phyloP scores from a whole-genome alignment of 169 alveolate species.

The Ichthyophthirius multifiliis region DNA sequence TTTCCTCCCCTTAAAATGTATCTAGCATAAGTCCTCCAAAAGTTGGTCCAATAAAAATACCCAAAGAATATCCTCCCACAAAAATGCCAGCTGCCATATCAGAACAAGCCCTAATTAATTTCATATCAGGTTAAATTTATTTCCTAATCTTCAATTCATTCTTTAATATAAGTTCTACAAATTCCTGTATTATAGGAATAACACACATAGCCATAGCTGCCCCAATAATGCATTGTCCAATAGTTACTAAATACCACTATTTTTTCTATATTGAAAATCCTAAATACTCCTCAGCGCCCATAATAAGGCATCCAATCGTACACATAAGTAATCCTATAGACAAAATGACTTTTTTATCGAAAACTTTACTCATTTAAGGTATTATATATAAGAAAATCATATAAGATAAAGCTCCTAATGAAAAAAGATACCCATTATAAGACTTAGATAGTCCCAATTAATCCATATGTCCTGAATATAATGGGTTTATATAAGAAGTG shows the following conservation, averaged over 20 bases:
- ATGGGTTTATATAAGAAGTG: slow-evolving; percentile 26
- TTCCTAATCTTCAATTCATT: neutral
- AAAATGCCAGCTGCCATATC: slow-evolving; percentile 31
- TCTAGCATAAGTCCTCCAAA: slow-evolving; percentile 22
- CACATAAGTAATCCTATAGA: slow-evolving; percentile 15
- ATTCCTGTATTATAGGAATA: slow-evolving; percentile 31
- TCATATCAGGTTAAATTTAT: neutral
- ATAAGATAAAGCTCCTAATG: slow-evolving; percentile 14
- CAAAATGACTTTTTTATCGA: slow-evolving; percentile 25
- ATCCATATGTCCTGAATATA: slow-evolving; percentile 20
- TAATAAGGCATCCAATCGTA: neutral
- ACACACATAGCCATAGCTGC: slow-evolving; percentile 23
- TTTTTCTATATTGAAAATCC: neutral
- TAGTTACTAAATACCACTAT: slow-evolving; percentile 27
- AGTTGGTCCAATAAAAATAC: slow-evolving; percentile 32
- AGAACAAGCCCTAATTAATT: slow-evolving; percentile 2
- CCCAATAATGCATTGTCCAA: slow-evolving; percentile 29
- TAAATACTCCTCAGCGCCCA: neutral
- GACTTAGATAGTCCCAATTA: slow-evolving; percentile 1
- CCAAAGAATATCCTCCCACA: slow-evolving; percentile 25
- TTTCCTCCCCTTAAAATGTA: neutral
- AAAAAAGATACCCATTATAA: slow-evolving; percentile 13
- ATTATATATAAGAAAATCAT: slow-evolving; percentile 20
- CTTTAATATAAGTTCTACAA: neutral
- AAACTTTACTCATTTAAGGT: slow-evolving; percentile 2